Evolutionary conservation across 192 early-diverging fungal genomes (phyloP), one percentile per base, ranked within the genome.

Genomic region (Podila epicladia): DNA sequence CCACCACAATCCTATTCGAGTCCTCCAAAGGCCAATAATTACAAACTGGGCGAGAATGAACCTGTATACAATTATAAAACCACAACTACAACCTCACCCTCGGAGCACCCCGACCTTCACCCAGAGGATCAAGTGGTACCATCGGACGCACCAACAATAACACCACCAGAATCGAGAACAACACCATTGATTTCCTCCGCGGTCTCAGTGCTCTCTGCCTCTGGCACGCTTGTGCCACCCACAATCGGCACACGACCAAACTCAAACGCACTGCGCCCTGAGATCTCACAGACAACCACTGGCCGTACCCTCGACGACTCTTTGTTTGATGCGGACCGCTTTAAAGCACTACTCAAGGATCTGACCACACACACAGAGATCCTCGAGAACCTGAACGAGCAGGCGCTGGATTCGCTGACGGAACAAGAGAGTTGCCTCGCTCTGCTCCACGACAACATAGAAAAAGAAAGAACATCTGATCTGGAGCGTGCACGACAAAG

Each of bases 371-470:
- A 58, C 37, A 72, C 64, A 5, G 75, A 78, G 19, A 49, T 62
- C 11, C 31, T 78, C 5, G 75, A 78, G 29, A 29, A 22, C 7
- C 69, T 78, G 3, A 78, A 63, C 38, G 75, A 78, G 17, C 75
- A 78, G 20, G 53, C 71, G 0, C 11, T 78, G 13, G 69, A 78
- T 33, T 64, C 64, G 15, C 50, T 78, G 65, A 78, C 75, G 22
- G 53, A 55, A 0, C 53, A 55, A 9, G 53, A 55, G n/a, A 26
- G 11, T 22, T 55, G 53, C 24, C 53, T 24, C 57, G 63, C 31
- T 51, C 64, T 55, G 57, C 55, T 32, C 24, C 55, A 58, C 32
- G 67, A 57, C 38, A 13, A 12, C 33, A 32, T 12, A 26, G 37
- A 67, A 73, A 28, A 59, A 73, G 22, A 73, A 67, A 58, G 32